Evolutionary conservation across 768 basidiomycete genomes (phyloP).

Genomic region (Agaricus sinodeliciosus): DNA sequence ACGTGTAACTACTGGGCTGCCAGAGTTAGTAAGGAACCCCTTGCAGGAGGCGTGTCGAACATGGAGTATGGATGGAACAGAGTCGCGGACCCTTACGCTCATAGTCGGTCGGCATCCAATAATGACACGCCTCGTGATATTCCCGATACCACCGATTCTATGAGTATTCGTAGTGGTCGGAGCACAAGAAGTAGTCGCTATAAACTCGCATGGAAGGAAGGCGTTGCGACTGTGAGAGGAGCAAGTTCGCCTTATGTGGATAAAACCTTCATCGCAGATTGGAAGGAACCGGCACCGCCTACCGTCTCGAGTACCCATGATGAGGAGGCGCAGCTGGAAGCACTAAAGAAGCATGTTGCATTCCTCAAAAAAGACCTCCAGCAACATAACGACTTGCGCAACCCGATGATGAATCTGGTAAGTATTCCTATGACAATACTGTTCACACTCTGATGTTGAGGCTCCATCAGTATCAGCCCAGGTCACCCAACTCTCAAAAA

Average conservation of each 20-base stretch:
- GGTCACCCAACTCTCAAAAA: constrained; percentile 66
- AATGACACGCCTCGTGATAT: constrained; percentile 39
- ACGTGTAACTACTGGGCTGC: constrained; percentile 99
- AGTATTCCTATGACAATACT: constrained; percentile 7
- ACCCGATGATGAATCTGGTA: constrained; percentile 79
- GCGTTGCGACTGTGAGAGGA: constrained; percentile 55
- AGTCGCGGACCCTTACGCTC: constrained; percentile 46
- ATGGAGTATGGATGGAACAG: constrained; percentile 99
- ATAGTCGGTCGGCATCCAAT: constrained; percentile 52
- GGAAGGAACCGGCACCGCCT: constrained; percentile 88
- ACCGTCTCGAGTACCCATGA: constrained; percentile 79
- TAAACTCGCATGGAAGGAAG: constrained; percentile 67
- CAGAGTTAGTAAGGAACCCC: constrained; percentile 88
- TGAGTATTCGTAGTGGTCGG: constrained; percentile 49
- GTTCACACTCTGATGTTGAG: constrained; percentile 12
- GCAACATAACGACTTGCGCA: constrained; percentile 75
- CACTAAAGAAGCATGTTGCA: constrained; percentile 74
- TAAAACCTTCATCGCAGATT: constrained; percentile 78
- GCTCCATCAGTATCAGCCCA: constrained; percentile 64
- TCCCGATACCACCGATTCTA: constrained; percentile 48
- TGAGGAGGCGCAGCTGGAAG: constrained; percentile 90
- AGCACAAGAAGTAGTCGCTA: constrained; percentile 50
- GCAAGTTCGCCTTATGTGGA: constrained; percentile 73
- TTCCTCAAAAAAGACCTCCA: constrained; percentile 75
- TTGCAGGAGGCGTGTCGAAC: constrained; percentile 94